A percentile compares a stretch with the other conserved stretches of the same genome.
Evolutionary conservation across 2,329 filamentous ascomycete species (phyloP).

Genomic region (Verruconis gallopava): DNA sequence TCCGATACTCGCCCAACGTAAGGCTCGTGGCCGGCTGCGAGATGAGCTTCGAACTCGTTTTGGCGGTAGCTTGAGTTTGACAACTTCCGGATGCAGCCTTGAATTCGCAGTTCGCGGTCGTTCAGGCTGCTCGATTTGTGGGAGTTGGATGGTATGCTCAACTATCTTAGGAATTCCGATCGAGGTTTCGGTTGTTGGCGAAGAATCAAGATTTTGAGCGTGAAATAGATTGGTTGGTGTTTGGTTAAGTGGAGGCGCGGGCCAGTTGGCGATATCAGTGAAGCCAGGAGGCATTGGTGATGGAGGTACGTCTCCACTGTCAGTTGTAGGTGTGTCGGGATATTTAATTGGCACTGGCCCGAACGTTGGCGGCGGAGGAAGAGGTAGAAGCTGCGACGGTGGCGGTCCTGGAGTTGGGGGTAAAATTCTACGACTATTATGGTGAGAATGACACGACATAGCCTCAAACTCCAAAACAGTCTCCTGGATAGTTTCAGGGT

Average conservation of each 20-base stretch:
- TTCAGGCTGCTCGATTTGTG: not conserved
- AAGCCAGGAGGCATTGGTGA: slow-evolving; percentile 7
- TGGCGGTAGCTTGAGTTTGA: slow-evolving; percentile 3
- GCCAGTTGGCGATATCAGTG: slow-evolving; percentile 3
- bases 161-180: not conserved
- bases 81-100: not conserved
- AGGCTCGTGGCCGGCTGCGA: not conserved
- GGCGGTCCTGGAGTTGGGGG: slow-evolving; percentile 6
- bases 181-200: not conserved
- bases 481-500: not conserved
- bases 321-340: not conserved
- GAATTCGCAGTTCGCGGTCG: not conserved
- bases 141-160: not conserved
- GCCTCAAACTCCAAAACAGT: not conserved
- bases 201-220: not conserved
- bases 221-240: not conserved
- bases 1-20: slow-evolving; percentile 4
- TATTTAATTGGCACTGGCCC: too few relatives aligned
- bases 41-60: not conserved
- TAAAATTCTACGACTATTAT: not conserved
- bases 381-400: not conserved
- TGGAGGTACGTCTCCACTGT: not conserved
- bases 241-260: not conserved
- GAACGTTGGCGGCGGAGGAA: not conserved
- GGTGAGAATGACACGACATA: not conserved